Evolutionary conservation across 2,329 filamentous ascomycete genomes (phyloP), one percentile per base, ranked within the genome.

Genomic region (Xylariaceae sp.): DNA sequence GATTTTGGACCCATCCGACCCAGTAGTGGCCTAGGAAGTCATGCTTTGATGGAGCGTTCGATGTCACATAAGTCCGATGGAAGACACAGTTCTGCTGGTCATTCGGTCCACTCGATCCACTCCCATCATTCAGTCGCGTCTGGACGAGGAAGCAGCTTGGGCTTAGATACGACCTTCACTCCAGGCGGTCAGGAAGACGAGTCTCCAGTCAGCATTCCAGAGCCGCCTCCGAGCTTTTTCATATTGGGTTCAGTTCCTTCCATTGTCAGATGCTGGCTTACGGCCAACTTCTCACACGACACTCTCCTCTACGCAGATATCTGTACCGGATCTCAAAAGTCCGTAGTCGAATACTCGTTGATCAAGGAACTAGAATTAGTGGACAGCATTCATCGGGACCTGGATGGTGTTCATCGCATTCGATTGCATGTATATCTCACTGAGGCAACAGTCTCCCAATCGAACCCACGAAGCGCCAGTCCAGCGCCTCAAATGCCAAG

Each of bases 61-160:
- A 80, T 90, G 14, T 99, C 94, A 11, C 90, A 97, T 75, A 95
- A 95, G 65, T 97, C 94, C 0, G 92, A 99, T 66, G 94, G 94
- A 33, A 81, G 92, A 54, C 90, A 95, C 64, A 97, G 92, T 68
- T 97, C 91, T 9, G 85, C 90, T n/a, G 90, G 90, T 5, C 87
- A 92, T 59, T 94, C 85, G 7, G 81, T 85, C 15, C 83, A 87
- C 55, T 78, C 75, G 6, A 73, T 80, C 39, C 78, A 82, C 56
- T 81, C 82, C 1, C 73, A 80, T 58, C 81, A 85, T 66, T 95
- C 90, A 9, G 81, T 83, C 49, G 82, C 83, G 12, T 90, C 87
- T 39, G 88, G 87, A 27, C 83, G 90, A 41, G 90, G 89, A 45
- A 96, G 91, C 68, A 96, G 91, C 69, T 76, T 97, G 53, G 90